phyloP scores from a whole-genome alignment of 495 filamentous ascomycete species.

The Elasticomyces elasticus region DNA sequence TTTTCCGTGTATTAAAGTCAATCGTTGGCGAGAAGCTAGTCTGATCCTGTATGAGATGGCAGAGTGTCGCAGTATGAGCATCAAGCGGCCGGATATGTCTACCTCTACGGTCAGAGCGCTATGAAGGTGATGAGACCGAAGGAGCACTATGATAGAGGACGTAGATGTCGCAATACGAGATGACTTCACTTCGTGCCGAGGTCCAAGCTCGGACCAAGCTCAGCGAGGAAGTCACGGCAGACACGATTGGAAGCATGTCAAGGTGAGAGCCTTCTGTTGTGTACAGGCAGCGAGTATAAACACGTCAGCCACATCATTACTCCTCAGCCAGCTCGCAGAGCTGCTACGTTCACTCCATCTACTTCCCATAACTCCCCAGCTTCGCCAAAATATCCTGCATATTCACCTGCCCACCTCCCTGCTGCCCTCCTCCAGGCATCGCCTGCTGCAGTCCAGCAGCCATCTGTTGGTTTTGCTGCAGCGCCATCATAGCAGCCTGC shows the following conservation, averaged over 20 bases:
- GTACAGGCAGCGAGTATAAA: too few relatives aligned
- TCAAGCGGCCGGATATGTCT: neutral
- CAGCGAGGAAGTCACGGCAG: neutral
- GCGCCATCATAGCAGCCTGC: conserved; percentile 3
- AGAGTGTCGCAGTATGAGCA: neutral
- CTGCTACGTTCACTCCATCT: neutral
- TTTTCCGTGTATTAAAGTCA: too few relatives aligned
- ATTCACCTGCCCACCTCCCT: conserved; percentile 9
- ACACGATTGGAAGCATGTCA: neutral
- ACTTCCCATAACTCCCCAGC: conserved; percentile 14
- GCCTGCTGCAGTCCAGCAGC: neutral
- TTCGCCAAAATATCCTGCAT: conserved; percentile 23
- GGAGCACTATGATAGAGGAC: neutral
- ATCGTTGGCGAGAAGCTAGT: too few relatives aligned
- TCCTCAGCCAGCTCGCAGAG: neutral
- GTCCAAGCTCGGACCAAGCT: neutral
- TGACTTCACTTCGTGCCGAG: neutral
- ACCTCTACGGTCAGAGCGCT: neutral
- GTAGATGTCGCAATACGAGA: neutral
- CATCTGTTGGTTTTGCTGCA: conserved; percentile 9
- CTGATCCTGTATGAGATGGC: neutral
- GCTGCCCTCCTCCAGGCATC: neutral
- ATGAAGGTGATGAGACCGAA: too few relatives aligned
- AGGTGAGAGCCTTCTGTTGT: too few relatives aligned
- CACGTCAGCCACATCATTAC: neutral